Evolutionary conservation across 495 filamentous ascomycete species (phyloP).

Genomic region (Hyaloscypha hepaticicola): DNA sequence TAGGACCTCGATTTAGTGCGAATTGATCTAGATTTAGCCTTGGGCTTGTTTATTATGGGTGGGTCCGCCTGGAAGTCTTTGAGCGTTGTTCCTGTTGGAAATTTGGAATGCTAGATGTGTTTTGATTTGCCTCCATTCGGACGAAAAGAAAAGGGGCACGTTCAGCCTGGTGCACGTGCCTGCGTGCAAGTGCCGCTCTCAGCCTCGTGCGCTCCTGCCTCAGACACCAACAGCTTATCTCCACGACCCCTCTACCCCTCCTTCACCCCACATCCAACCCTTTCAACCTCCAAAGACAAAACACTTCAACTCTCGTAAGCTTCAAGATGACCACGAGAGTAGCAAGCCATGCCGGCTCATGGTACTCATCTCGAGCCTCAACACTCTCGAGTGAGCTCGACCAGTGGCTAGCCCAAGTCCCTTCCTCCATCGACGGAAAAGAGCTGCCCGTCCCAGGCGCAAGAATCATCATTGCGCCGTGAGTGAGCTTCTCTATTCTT

Average conservation of each 20-base stretch:
- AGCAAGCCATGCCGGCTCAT: slow-evolving; percentile 72
- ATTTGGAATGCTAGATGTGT: neutral
- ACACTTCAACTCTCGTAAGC: neutral
- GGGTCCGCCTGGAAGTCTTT: too few species aligned
- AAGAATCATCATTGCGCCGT: slow-evolving; percentile 94
- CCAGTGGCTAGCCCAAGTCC: slow-evolving; percentile 72
- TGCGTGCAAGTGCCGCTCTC: neutral
- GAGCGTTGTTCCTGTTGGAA: neutral
- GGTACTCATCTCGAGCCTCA: slow-evolving; percentile 69
- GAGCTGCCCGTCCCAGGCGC: slow-evolving; percentile 72
- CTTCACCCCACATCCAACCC: neutral
- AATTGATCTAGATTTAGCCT: too few species aligned
- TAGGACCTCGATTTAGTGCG: too few species aligned
- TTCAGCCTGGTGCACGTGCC: neutral
- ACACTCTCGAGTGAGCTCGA: slow-evolving; percentile 72
- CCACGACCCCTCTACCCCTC: neutral
- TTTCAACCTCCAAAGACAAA: neutral
- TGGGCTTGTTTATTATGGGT: too few species aligned
- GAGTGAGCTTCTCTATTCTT: slow-evolving; percentile 39
- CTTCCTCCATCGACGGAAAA: slow-evolving; percentile 56
- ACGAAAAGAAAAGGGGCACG: neutral
- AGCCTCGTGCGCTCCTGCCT: neutral
- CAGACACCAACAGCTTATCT: neutral
- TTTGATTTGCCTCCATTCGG: neutral
- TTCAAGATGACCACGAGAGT: slow-evolving; percentile 57